Conservation (phyloP, 1,284 basidiomycete species). For the Ustilago vetiveriae region DNA sequence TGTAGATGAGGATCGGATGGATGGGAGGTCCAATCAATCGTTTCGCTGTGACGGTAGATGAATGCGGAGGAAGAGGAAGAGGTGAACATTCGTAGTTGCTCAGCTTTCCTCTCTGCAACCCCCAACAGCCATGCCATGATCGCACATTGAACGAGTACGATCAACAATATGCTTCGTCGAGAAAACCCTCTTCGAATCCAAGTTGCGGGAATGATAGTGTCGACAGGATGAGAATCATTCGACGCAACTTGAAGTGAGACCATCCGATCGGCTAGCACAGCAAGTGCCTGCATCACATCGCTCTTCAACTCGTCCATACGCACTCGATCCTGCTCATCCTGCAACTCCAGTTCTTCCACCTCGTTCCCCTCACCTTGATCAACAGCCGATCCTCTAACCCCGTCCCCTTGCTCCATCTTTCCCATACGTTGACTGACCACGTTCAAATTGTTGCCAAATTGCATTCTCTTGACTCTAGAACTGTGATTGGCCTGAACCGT, state of each 20-base stretch:
- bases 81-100: slow-evolving; percentile 23
- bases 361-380: not conserved
- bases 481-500: slow-evolving; percentile 14
- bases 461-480: not conserved
- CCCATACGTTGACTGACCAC: not conserved
- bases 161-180: not conserved
- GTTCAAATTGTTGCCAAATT: slow-evolving; percentile 11
- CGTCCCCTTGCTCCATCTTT: not conserved
- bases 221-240: not conserved
- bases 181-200: not conserved
- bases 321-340: slow-evolving; percentile 4
- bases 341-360: not conserved
- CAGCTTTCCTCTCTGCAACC: slow-evolving; percentile 23
- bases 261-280: slow-evolving; percentile 21
- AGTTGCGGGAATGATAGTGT: not conserved
- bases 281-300: slow-evolving; percentile 21
- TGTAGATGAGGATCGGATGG: slow-evolving; percentile 12
- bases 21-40: slow-evolving; percentile 20
- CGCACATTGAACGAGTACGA: slow-evolving; percentile 13
- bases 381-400: not conserved
- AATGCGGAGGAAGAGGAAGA: not conserved
- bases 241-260: slow-evolving; percentile 1
- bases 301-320: slow-evolving; percentile 9
- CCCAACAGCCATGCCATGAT: slow-evolving; percentile 18
- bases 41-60: not conserved